A percentile compares a stretch with the other conserved stretches of the same genome.
These are phyloP conservation scores for Boletus vinaceobasis DNA, from an alignment of 768 basidiomycete genomes.

Conservation along the genomic window DNA sequence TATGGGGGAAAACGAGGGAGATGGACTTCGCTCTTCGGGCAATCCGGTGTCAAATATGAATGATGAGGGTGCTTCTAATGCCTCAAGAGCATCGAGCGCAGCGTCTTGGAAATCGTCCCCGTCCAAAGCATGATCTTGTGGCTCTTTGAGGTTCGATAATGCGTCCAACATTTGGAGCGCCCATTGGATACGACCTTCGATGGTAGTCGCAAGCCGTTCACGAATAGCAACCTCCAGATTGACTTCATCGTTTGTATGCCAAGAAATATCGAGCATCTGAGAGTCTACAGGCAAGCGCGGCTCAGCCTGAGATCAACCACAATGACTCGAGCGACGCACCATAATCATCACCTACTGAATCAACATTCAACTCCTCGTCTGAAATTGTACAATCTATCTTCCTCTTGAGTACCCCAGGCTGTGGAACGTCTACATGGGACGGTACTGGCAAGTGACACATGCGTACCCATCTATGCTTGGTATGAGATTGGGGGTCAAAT, in stretches of 20 bases:
- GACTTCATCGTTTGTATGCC: slow-evolving; percentile 35
- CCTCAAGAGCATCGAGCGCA: slow-evolving; percentile 42
- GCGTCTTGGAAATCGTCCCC: slow-evolving; percentile 37
- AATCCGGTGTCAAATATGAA: slow-evolving; percentile 32
- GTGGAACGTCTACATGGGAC: slow-evolving; percentile 14
- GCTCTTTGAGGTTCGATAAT: slow-evolving; percentile 19
- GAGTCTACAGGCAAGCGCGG: slow-evolving; percentile 9
- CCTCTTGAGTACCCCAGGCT: slow-evolving; percentile 8
- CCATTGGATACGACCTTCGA: slow-evolving; percentile 46
- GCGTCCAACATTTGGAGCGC: slow-evolving; percentile 39
- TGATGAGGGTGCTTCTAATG: slow-evolving; percentile 37
- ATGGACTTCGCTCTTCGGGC: slow-evolving; percentile 22
- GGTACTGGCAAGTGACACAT: slow-evolving; percentile 23
- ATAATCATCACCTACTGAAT: slow-evolving; percentile 8
- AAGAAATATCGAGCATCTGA: slow-evolving; percentile 11
- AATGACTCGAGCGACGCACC: slow-evolving; percentile 15
- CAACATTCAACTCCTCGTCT: slow-evolving; percentile 10
- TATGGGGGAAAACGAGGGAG: slow-evolving; percentile 21
- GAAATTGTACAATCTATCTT: slow-evolving; percentile 5
- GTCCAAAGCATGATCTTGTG: slow-evolving; percentile 18
- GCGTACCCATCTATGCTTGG: slow-evolving; percentile 19
- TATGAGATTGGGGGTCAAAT: neutral
- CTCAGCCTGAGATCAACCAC: neutral
- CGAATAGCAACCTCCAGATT: slow-evolving; percentile 43
- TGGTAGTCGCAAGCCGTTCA: slow-evolving; percentile 38